Conservation (phyloP, 1,284 basidiomycete species). For the Cryptococcus jaspeensis region DNA sequence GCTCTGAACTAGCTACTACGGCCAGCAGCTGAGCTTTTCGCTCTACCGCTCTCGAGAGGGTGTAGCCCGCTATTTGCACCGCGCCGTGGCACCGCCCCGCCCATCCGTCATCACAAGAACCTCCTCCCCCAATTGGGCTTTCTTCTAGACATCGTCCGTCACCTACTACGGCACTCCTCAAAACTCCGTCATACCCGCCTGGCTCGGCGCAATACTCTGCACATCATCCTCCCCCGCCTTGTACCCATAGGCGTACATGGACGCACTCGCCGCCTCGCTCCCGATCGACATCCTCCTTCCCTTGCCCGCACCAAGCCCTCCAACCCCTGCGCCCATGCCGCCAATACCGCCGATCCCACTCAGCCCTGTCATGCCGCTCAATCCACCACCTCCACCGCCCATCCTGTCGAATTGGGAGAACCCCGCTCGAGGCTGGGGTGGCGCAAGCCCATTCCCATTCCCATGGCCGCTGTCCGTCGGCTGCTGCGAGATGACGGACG, state of each 20-base stretch:
- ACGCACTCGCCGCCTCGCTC: constrained; percentile 43
- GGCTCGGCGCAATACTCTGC: constrained; percentile 47
- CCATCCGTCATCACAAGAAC: no score
- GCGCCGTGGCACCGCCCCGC: no score
- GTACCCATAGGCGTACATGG: constrained; percentile 48
- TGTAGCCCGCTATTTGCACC: no score
- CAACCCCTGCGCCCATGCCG: neutral
- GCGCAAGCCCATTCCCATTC: constrained; percentile 40
- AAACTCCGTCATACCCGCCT: constrained; percentile 53
- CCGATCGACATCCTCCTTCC: constrained; percentile 61
- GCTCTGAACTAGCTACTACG: no score
- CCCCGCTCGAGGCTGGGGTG: constrained; percentile 52
- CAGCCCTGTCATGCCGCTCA: constrained; percentile 1
- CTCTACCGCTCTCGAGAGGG: no score
- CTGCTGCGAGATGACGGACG: constrained; percentile 87
- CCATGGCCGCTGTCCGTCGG: constrained; percentile 57
- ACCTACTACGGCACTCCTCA: constrained; percentile 8
- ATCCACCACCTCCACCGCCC: constrained; percentile 4
- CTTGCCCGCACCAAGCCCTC: neutral
- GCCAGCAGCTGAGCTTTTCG: no score
- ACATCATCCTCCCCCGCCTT: constrained; percentile 51
- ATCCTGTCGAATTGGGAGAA: constrained; percentile 72
- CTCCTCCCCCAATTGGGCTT: no score
- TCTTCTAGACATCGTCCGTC: no score
- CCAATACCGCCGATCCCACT: neutral